These are phyloP conservation scores for Talaromyces liani DNA, from an alignment of 495 filamentous ascomycete species.

Conservation along the genomic window DNA sequence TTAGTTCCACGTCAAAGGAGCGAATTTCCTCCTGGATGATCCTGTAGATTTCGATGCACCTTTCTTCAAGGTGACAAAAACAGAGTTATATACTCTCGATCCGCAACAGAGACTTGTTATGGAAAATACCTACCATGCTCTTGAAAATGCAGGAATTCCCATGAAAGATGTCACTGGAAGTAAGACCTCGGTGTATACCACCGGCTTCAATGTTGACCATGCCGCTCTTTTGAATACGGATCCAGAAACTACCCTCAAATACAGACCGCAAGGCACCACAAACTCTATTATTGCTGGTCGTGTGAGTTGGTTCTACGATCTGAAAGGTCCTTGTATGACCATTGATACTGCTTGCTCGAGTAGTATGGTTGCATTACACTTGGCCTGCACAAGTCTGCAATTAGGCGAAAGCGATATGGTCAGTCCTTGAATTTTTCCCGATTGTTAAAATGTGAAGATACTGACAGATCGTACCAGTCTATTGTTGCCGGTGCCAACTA, in stretches of 20 bases:
- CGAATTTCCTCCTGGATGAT: slow-evolving; percentile 15
- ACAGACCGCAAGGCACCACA: slow-evolving; percentile 28
- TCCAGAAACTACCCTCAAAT: slow-evolving; percentile 14
- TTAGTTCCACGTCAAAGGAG: slow-evolving; percentile 7
- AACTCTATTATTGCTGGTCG: slow-evolving; percentile 30
- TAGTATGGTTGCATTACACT: slow-evolving; percentile 43
- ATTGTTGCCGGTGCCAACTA: slow-evolving; percentile 31
- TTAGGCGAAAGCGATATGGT: slow-evolving; percentile 20
- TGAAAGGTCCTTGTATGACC: slow-evolving; percentile 25
- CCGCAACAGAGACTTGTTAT: slow-evolving; percentile 40
- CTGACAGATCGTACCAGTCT: slow-evolving; percentile 1
- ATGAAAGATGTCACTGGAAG: slow-evolving; percentile 16
- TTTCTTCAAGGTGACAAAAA: slow-evolving; percentile 18
- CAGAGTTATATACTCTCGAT: slow-evolving; percentile 23
- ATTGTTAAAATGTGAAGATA: neutral
- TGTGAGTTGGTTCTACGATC: slow-evolving; percentile 33
- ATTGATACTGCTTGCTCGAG: slow-evolving; percentile 45
- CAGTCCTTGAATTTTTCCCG: neutral
- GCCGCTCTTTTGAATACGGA: slow-evolving; percentile 21
- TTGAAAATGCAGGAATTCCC: slow-evolving; percentile 44
- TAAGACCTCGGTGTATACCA: slow-evolving; percentile 20
- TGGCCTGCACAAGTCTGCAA: slow-evolving; percentile 27
- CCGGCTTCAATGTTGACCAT: slow-evolving; percentile 23
- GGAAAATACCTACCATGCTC: slow-evolving; percentile 50
- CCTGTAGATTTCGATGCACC: slow-evolving; percentile 14